Base-by-base conservation (phyloP, 129 eudicot genomes). In the Arctium lappa region DNA sequence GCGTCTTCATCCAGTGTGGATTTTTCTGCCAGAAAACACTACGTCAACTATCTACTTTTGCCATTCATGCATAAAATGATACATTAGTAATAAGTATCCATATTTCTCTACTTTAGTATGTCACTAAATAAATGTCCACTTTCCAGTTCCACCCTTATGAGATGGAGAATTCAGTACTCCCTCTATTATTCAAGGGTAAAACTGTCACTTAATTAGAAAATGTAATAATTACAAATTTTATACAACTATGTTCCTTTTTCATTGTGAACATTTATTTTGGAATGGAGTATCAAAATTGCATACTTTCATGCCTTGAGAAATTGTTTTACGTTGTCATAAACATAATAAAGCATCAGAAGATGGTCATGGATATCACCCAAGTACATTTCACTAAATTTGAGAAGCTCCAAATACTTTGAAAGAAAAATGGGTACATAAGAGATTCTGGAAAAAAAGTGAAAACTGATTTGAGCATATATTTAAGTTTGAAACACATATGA, bases 11-110 rank as follows among this genome's bases (percentile, higher is more conserved):
- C 95, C 78, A 83, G 88, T 62, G 80, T 82, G 9, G 89, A 83
- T 63, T 79, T 87, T 68, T 89, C 99, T 95, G 98, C 82, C 82
- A 82, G 33, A 78, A 60, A 68, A 80, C 30, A 85, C 72, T 22
- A 68, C n/a, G 46, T 88, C 81, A 78, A 62, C 81, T 32, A 53
- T 37, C 33, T 36, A 34, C 81, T 15, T 22, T 76, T 46, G 31
- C 32, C 40, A 76, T 77, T 38, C 46, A 37, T 77, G 71, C 40
- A 82, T 38, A 32, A 75, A 66, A 70, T 30, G 72, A 75, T 33
- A 73, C 42, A 62, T 32, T 2, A 22, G 27, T 22, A 22, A 46
- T 46, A 46, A 11, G 56, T 10, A 11, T 46, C 56, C 16, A 46
- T 12, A 46, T 46, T 46, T 46, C 16, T 40, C 27, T 22, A 40